Evolutionary conservation across 257 asterid species (phyloP), one percentile per base, ranked within the genome.

Genomic region (Solanum okadae): DNA sequence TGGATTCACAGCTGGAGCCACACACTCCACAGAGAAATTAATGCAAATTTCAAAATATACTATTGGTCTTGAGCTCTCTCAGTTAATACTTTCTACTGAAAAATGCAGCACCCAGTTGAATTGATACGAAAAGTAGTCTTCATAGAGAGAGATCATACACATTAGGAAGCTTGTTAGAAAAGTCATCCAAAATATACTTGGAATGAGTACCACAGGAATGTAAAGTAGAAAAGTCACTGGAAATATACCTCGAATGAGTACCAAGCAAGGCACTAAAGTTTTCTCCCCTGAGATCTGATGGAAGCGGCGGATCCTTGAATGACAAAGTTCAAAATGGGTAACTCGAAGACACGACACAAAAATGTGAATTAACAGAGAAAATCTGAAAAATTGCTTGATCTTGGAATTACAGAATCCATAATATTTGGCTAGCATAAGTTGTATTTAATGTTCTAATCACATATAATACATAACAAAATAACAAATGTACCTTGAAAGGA

Each of bases 251-350:
- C 89, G 92, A 91, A 92, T 95, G 96, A 91, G 99, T 97, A 91
- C 99, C 99, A 83, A 96, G 94, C 94, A 97, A 90, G 86, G 97
- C 96, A 91, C 92, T 89, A 89, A 95, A 96, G 88, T 91, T 88
- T 78, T 92, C 93, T 87, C 99, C 99, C 89, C 89, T 94, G 88
- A 95, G 96, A 92, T 96, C 98, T 90, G 96, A 93, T 85, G 99
- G 99, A 73, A 97, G 98, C 5, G 96, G 95, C 52, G 96, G 90
- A 88, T 97, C 96, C 99, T 97, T 92, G 63, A 77, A 90, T 88
- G 86, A 89, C 67, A 88, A 86, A 89, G 88, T 86, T 40, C 83
- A 90, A 49, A 77, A 68, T 73, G 33, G 40, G 88, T 93, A 83
- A 92, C 52, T 87, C 49, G 68, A 88, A 88, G 83, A 56, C 89